These are phyloP conservation scores for grape (Vitis vinifera) DNA, from an alignment of 164 flowering plant species.

Conservation along the genomic window ASM3070453v1 NC_081813.1:1687501-1688000, in stretches of 20 bases:
- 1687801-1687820: constrained; percentile 30
- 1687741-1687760: constrained; percentile 20
- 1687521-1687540: no score
- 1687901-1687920: constrained; percentile 58
- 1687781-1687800: constrained; percentile 39
- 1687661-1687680: constrained; percentile 1
- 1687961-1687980: constrained; percentile 25
- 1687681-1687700: constrained; percentile 17
- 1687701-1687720: constrained; percentile 35
- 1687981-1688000: neutral
- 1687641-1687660: constrained; percentile 13
- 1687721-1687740: constrained; percentile 48
- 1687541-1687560: no score
- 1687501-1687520: no score
- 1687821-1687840: constrained; percentile 30
- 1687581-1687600: no score
- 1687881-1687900: constrained; percentile 39
- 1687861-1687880: constrained; percentile 30
- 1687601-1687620: no score
- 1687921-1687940: constrained; percentile 52
- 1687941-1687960: constrained; percentile 57
- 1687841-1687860: constrained; percentile 41
- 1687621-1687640: neutral
- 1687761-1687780: constrained; percentile 22
- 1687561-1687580: no score